These are phyloP conservation scores for Aureobasidium sp. DNA, from an alignment of 2,329 filamentous ascomycete genomes.

Conservation along the genomic window DNA sequence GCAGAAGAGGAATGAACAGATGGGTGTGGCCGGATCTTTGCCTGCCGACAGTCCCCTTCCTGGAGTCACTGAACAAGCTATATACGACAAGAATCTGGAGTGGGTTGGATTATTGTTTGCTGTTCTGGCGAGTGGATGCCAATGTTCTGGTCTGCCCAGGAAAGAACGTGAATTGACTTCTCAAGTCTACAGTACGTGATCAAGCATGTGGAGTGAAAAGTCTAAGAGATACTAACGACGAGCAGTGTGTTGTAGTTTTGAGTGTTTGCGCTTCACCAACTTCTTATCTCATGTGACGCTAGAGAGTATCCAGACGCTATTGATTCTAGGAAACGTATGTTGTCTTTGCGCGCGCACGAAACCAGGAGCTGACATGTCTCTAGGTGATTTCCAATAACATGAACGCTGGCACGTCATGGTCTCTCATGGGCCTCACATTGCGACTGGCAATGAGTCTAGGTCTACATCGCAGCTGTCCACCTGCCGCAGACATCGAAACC, in stretches of 20 bases:
- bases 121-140: constrained; percentile 55
- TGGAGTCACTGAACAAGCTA: constrained; percentile 46
- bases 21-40: constrained; percentile 15
- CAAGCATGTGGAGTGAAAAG: too few species aligned
- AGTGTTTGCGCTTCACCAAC: constrained; percentile 57
- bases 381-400: constrained; percentile 52
- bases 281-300: constrained; percentile 56
- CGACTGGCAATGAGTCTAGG: constrained; percentile 55
- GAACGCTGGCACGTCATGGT: constrained; percentile 59
- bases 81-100: constrained; percentile 52
- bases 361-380: background rate
- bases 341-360: background rate
- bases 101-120: constrained; percentile 57
- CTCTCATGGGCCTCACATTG: constrained; percentile 53
- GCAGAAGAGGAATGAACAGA: constrained; percentile 42
- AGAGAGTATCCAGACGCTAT: constrained; percentile 54
- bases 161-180: constrained; percentile 57
- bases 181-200: constrained; percentile 51
- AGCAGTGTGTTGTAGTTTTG: constrained; percentile 56
- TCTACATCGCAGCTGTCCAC: constrained; percentile 52
- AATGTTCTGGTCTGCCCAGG: constrained; percentile 51
- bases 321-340: constrained; percentile 52
- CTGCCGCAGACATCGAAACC: constrained; percentile 43
- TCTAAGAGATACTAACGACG: constrained; percentile 23
- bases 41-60: constrained; percentile 25